Conservation (phyloP, 75 land plant genomes). For the Pinus taeda region DNA sequence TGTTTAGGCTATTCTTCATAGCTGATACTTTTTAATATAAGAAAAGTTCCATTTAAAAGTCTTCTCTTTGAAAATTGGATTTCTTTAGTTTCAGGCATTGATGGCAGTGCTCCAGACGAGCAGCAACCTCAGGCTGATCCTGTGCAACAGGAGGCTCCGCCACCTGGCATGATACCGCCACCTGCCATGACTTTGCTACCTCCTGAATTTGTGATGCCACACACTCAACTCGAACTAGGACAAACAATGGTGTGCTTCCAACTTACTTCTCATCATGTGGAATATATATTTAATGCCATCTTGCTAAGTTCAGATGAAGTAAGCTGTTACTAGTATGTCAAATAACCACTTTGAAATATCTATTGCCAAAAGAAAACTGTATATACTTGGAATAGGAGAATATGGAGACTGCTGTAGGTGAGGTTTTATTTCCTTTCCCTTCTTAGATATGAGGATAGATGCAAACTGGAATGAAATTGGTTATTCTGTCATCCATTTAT, state of each 20-base stretch:
- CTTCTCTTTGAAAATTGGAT: background rate
- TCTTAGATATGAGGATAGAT: background rate
- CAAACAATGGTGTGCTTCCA: conserved; percentile 47
- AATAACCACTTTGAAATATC: background rate
- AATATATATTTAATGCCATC: background rate
- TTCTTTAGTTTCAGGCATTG: conserved; percentile 10
- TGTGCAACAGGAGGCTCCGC: conserved; percentile 18
- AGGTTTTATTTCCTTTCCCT: background rate
- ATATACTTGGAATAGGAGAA: background rate
- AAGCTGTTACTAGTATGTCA: background rate
- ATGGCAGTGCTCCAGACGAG: conserved; percentile 39
- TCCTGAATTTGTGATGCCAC: conserved; percentile 39
- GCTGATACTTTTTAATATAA: background rate
- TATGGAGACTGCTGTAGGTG: background rate
- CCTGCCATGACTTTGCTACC: conserved; percentile 21
- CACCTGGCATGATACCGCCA: conserved; percentile 9
- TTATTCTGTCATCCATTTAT: background rate
- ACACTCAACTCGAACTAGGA: conserved; percentile 50
- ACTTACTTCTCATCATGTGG: background rate
- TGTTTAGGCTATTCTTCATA: background rate
- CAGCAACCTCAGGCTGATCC: conserved; percentile 33
- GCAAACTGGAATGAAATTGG: background rate
- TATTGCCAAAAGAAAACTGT: background rate
- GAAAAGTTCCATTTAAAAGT: background rate
- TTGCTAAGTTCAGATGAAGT: background rate